Base-by-base conservation (phyloP, 2,329 filamentous ascomycete species). In the Phaeosphaeria sp. region DNA sequence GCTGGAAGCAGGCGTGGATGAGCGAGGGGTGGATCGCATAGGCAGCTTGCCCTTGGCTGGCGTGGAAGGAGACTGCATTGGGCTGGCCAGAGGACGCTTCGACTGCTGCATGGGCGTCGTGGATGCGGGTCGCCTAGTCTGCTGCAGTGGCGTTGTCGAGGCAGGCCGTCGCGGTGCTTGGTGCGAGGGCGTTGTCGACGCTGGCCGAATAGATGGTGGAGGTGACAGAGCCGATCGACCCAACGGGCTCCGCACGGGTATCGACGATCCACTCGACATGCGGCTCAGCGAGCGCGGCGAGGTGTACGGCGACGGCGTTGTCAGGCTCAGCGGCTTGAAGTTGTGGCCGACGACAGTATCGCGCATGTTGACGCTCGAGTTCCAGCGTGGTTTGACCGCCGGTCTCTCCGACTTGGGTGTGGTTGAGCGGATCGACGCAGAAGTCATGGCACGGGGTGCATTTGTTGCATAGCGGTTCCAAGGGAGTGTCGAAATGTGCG, bases 321-420 rank as follows among this genome's bases (percentile, higher is more conserved):
- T 77, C 47, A 71, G 53, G 11, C 68, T 64, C 23, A 74, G 43
- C 2, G 77, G 76, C 57, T 77, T 78, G 65, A 72, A 74, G 53
- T 77, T 70, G 58, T 79, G 77, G 2, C 77, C 77, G 21, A 78
- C 68, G 20, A 73, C 53, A 2, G 75, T 78, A 36, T 76, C 76
- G 7, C 73, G 66, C 70, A 77, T 66, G 54, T 77, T 78, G 3
- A 70, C 72, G 43, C 72, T 76, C 1, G 67, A 58, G 58, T 77
- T 79, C 77, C 77, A 79, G 18, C 75, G 72, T 15, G 77, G 77
- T 54, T 76, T 78, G 41, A 62, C 54, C 9, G 53, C 53, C 3
- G 66, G 62, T n/a, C 66, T 65, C 17, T 74, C 73, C 5, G 71
- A 67, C n/a, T 54, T 55, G 18, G 69, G 71, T 11, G 72, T 72